phyloP scores from a whole-genome alignment of 306 rosid species.

The Pterocarpus santalinus region DNA sequence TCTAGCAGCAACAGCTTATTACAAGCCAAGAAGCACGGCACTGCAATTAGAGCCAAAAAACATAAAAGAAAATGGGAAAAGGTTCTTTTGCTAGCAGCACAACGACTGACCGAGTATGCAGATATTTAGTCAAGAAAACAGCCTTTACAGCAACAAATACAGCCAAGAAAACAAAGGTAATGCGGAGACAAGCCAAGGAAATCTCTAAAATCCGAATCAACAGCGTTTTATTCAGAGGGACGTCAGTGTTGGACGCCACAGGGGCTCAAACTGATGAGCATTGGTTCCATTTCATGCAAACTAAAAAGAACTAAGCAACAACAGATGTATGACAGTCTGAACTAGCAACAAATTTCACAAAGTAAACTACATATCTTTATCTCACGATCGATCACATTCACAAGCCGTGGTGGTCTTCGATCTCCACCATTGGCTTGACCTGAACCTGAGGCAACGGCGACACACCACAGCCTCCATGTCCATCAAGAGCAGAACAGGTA shows the following conservation, averaged over 20 bases:
- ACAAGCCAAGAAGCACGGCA: constrained; percentile 16
- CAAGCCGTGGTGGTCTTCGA: constrained; percentile 78
- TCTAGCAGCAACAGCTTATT: background rate
- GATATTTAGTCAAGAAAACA: background rate
- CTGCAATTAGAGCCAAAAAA: constrained; percentile 20
- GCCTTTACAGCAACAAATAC: no score
- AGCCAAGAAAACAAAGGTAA: constrained; percentile 16
- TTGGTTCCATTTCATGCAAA: constrained; percentile 22
- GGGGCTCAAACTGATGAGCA: constrained; percentile 20
- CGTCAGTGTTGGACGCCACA: background rate
- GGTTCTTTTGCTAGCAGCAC: background rate
- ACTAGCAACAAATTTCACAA: background rate
- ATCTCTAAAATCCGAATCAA: constrained; percentile 27
- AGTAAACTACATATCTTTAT: background rate
- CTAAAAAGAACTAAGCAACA: constrained; percentile 10
- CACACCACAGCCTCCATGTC: constrained; percentile 51
- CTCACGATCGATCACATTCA: constrained; percentile 34
- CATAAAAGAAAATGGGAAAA: background rate
- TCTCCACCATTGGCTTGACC: constrained; percentile 59
- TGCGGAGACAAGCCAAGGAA: constrained; percentile 20
- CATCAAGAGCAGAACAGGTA: constrained; percentile 52
- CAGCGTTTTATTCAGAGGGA: background rate
- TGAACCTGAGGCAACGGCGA: constrained; percentile 56
- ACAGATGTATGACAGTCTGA: constrained; percentile 10
- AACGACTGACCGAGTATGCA: background rate